These are phyloP conservation scores for Colletotrichum lupini DNA, from an alignment of 2,329 filamentous ascomycete genomes.

Conservation along the genomic window DNA sequence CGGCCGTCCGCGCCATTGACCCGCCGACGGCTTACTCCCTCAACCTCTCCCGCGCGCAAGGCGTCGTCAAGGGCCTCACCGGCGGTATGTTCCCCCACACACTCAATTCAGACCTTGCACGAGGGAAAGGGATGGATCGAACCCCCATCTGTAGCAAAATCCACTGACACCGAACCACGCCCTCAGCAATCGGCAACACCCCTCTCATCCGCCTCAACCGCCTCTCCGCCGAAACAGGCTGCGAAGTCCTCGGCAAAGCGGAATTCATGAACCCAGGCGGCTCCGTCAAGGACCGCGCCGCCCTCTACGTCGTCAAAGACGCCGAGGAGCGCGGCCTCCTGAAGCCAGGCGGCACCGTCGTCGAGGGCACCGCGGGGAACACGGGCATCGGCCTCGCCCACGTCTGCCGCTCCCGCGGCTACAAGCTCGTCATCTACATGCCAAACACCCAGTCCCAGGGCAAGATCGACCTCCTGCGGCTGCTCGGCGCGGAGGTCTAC, in stretches of 20 bases:
- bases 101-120: neutral
- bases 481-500: conserved; percentile 94
- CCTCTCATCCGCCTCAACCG: conserved; percentile 90
- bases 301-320: conserved; percentile 92
- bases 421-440: conserved; percentile 99
- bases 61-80: conserved; percentile 80
- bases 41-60: conserved; percentile 82
- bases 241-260: conserved; percentile 94
- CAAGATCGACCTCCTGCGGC: conserved; percentile 91
- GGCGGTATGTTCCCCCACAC: conserved; percentile 70
- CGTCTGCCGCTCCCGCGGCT: conserved; percentile 91
- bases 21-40: conserved; percentile 70
- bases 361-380: conserved; percentile 97
- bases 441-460: conserved; percentile 98
- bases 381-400: conserved; percentile 98
- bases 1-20: conserved; percentile 59
- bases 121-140: neutral
- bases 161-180: neutral
- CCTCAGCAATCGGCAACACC: conserved; percentile 92
- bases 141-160: neutral
- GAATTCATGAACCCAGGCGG: conserved; percentile 99
- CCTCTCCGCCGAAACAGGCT: conserved; percentile 90
- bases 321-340: conserved; percentile 90
- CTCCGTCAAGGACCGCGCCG: conserved; percentile 95
- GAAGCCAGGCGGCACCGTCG: conserved; percentile 87